A percentile compares a stretch with the other conserved stretches of the same genome.
Evolutionary conservation across 352 stramenopile genomes (phyloP).

Genomic region (Phytophthora pistaciae): DNA sequence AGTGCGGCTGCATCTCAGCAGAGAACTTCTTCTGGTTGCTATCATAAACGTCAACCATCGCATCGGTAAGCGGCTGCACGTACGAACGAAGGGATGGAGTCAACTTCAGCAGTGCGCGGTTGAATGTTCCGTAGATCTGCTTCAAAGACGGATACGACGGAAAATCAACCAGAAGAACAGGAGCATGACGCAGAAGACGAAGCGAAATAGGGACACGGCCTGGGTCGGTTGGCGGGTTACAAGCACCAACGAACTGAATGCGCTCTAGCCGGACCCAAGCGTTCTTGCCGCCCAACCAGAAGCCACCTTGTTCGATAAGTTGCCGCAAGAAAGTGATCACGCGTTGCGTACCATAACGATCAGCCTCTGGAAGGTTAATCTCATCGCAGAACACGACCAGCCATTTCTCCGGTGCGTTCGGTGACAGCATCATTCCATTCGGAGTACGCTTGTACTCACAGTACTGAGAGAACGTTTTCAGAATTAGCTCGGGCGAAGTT

Average conservation of each 20-base stretch:
- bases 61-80: conserved; percentile 96
- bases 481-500: conserved; percentile 98
- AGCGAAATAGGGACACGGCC: conserved; percentile 97
- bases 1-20: conserved; percentile 96
- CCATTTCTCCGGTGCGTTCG: conserved; percentile 96
- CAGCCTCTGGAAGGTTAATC: conserved; percentile 99
- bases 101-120: conserved; percentile 98
- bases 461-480: conserved; percentile 99
- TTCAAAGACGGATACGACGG: conserved; percentile 96
- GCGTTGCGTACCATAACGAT: conserved; percentile 99
- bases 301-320: conserved; percentile 97
- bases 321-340: conserved; percentile 99
- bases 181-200: conserved; percentile 98
- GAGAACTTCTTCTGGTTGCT: conserved; percentile 97
- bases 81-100: conserved; percentile 98
- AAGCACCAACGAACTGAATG: conserved; percentile 98
- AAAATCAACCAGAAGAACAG: conserved; percentile 99
- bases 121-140: conserved; percentile 99
- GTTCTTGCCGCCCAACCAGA: conserved; percentile 90
- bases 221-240: conserved; percentile 99
- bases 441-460: conserved; percentile 98
- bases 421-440: conserved; percentile 96
- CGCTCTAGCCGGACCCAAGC: conserved; percentile 93
- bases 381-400: conserved; percentile 99
- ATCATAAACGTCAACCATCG: conserved; percentile 99